Percentiles rank a stretch among this genome's conserved stretches.
Evolutionary conservation across 805 yeast species (phyloP).

Genomic region (Zygosaccharomyces bisporus): DNA sequence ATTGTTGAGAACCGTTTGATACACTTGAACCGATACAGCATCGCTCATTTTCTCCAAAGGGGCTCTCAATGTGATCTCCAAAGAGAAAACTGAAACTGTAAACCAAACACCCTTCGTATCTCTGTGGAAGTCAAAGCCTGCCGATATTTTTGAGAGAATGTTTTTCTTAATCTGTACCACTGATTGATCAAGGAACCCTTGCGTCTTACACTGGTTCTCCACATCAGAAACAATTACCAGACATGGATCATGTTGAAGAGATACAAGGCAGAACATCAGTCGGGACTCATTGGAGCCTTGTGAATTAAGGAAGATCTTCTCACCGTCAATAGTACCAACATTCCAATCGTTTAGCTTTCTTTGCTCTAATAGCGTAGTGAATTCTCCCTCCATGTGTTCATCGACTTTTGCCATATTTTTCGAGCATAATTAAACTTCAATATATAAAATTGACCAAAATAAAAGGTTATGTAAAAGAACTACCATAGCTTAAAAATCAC

Average conservation of each 20-base stretch:
- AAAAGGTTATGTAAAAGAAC: neutral
- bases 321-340: slow-evolving; percentile 4
- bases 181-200: slow-evolving; percentile 19
- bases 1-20: slow-evolving; percentile 9
- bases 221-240: slow-evolving; percentile 10
- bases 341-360: slow-evolving; percentile 5
- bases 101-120: neutral
- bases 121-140: slow-evolving; percentile 5
- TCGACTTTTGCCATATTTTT: neutral
- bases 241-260: slow-evolving; percentile 10
- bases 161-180: slow-evolving; percentile 8
- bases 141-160: slow-evolving; percentile 1
- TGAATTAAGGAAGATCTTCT: slow-evolving; percentile 8
- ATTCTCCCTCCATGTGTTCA: neutral
- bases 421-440: neutral
- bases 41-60: neutral
- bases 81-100: slow-evolving; percentile 10
- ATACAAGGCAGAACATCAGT: slow-evolving; percentile 10
- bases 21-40: slow-evolving; percentile 2
- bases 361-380: slow-evolving; percentile 1
- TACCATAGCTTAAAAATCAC: neutral
- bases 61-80: slow-evolving; percentile 7
- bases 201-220: slow-evolving; percentile 15
- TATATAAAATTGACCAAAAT: neutral
- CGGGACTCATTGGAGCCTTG: slow-evolving; percentile 1